These are phyloP conservation scores for Isatis tinctoria DNA, from an alignment of 345 rosid genomes.

Conservation along the genomic window DNA sequence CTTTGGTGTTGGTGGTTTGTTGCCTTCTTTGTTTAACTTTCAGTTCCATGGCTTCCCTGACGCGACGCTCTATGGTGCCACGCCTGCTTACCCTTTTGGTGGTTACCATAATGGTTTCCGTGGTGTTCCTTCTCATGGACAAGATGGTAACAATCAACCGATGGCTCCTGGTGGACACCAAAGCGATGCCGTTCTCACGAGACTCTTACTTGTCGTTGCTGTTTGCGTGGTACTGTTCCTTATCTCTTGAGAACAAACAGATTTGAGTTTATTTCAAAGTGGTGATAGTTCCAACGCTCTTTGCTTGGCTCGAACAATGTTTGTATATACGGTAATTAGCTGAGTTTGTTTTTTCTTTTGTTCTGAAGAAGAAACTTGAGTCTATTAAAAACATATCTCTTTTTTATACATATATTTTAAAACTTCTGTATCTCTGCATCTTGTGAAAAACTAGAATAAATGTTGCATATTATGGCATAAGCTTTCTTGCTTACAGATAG, in stretches of 20 bases:
- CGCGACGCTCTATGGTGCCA: conserved; percentile 59
- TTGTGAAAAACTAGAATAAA: conserved; percentile 19
- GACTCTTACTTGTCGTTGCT: conserved; percentile 50
- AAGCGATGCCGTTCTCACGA: conserved; percentile 56
- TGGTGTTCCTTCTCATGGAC: conserved; percentile 51
- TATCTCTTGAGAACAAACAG: conserved; percentile 35
- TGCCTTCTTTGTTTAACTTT: conserved; percentile 71
- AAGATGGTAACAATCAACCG: conserved; percentile 16
- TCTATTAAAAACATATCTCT: neutral
- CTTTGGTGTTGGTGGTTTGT: conserved; percentile 67
- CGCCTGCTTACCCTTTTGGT: conserved; percentile 60
- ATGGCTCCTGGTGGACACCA: conserved; percentile 40
- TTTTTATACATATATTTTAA: no score
- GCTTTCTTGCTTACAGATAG: neutral
- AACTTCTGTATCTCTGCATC: no score
- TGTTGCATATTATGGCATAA: neutral
- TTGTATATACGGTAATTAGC: conserved; percentile 12
- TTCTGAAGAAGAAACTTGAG: conserved; percentile 10
- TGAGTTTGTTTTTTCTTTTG: neutral
- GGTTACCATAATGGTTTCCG: conserved; percentile 48
- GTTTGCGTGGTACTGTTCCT: conserved; percentile 49
- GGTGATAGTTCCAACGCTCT: neutral
- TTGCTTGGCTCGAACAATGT: neutral
- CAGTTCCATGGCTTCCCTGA: conserved; percentile 74
- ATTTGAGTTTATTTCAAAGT: conserved; percentile 11